phyloP scores from a whole-genome alignment of 2,329 filamentous ascomycete genomes.

The Thielaviopsis musarum region DNA sequence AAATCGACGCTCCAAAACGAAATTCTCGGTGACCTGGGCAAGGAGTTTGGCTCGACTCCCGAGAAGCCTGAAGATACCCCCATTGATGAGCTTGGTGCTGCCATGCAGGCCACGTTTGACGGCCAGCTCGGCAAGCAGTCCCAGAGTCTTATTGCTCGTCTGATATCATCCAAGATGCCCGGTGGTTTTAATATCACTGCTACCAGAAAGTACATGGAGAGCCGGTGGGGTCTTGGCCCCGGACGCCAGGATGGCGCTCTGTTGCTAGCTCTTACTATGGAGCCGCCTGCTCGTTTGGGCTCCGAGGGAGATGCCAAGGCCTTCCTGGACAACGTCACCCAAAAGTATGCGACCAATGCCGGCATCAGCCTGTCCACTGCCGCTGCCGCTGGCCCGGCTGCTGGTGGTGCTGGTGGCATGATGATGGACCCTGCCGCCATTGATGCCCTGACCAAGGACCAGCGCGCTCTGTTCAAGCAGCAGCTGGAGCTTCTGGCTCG shows the following conservation, averaged over 20 bases:
- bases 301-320: constrained; percentile 83
- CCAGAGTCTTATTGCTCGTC: constrained; percentile 74
- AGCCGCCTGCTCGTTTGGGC: constrained; percentile 73
- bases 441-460: constrained; percentile 92
- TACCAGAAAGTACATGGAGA: constrained; percentile 87
- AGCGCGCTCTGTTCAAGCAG: constrained; percentile 91
- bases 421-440: constrained; percentile 99
- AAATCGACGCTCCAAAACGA: constrained; percentile 99
- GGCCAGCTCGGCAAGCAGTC: constrained; percentile 96
- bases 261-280: constrained; percentile 78
- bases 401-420: constrained; percentile 64
- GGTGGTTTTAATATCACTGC: constrained; percentile 98
- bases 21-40: constrained; percentile 91
- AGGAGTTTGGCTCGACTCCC: constrained; percentile 94
- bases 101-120: constrained; percentile 98
- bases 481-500: constrained; percentile 88
- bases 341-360: constrained; percentile 73
- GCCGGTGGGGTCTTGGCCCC: constrained; percentile 71
- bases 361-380: constrained; percentile 72
- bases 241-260: constrained; percentile 86
- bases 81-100: constrained; percentile 80
- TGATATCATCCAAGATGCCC: constrained; percentile 98
- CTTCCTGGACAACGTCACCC: constrained; percentile 73
- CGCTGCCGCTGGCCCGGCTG: constrained; percentile 55
- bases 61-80: constrained; percentile 98